These are phyloP conservation scores for Tylopilus orsonianus DNA, from an alignment of 1,284 basidiomycete species.

Conservation along the genomic window DNA sequence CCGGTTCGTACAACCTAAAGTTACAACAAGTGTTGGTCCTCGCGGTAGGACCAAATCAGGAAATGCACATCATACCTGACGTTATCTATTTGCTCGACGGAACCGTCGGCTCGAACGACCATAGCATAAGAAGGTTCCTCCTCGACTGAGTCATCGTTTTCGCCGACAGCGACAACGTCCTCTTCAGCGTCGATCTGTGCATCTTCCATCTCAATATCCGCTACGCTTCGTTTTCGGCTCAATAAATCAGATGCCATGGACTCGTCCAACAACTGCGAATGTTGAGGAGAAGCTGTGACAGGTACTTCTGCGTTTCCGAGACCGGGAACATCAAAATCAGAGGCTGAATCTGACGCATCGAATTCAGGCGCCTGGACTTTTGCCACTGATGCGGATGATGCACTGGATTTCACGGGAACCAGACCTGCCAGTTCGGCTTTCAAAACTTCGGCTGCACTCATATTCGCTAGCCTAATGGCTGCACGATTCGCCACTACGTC, in stretches of 20 bases:
- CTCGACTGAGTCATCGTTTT: constrained; percentile 47
- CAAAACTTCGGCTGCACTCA: constrained; percentile 91
- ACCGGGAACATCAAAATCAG: constrained; percentile 39
- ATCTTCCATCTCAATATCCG: constrained; percentile 60
- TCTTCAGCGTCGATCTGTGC: constrained; percentile 41
- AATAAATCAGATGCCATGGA: constrained; percentile 20
- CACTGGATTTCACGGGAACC: constrained; percentile 53
- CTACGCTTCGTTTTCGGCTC: constrained; percentile 71
- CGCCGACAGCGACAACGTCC: constrained; percentile 44
- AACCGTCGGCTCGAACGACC: constrained; percentile 84
- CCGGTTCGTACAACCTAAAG: constrained; percentile 86
- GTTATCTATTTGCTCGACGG: constrained; percentile 90
- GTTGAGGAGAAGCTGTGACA: constrained; percentile 10
- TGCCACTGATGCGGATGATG: constrained; percentile 24
- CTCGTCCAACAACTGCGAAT: constrained; percentile 25
- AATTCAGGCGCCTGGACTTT: constrained; percentile 24
- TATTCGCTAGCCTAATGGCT: constrained; percentile 92
- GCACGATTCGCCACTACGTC: constrained; percentile 87
- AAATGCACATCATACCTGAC: constrained; percentile 67
- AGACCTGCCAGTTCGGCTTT: constrained; percentile 86
- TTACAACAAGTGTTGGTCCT: constrained; percentile 18
- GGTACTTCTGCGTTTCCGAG: constrained; percentile 31
- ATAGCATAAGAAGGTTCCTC: constrained; percentile 49
- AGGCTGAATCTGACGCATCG: constrained; percentile 33
- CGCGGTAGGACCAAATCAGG: not conserved